A percentile compares a stretch with the other conserved stretches of the same genome.
Evolutionary conservation across 805 yeast species (phyloP).

Genomic region (Starmerella scarabaei): DNA sequence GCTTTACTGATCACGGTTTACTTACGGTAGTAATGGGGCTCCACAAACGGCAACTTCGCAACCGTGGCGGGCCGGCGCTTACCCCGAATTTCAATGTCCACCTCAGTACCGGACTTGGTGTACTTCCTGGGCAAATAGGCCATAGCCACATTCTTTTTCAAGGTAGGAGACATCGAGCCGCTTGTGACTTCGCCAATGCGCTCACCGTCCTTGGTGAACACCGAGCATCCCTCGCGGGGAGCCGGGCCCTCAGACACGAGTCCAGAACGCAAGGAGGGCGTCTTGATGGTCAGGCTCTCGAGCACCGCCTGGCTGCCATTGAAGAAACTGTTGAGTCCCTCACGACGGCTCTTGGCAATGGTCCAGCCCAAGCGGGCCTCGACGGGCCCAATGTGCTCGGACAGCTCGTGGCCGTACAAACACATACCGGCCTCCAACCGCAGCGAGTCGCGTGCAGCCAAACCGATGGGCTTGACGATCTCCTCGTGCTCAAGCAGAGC

Average conservation of each 20-base stretch:
- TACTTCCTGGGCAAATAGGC: conserved; percentile 64
- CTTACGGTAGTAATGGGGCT: conserved; percentile 57
- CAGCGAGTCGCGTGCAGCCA: conserved; percentile 95
- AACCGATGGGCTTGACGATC: conserved; percentile 71
- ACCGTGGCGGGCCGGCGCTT: conserved; percentile 63
- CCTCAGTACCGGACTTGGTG: conserved; percentile 60
- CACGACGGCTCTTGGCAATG: conserved; percentile 67
- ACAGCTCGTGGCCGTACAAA: conserved; percentile 83
- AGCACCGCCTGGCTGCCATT: conserved; percentile 66
- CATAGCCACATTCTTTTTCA: conserved; percentile 76
- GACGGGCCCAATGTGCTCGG: conserved; percentile 68
- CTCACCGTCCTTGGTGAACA: conserved; percentile 43
- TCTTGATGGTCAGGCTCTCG: conserved; percentile 56
- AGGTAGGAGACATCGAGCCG: conserved; percentile 56
- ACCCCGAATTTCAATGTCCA: conserved; percentile 70
- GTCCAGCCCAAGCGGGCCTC: conserved; percentile 87
- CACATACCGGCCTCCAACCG: conserved; percentile 98
- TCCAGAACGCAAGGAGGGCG: conserved; percentile 58
- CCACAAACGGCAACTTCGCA: conserved; percentile 76
- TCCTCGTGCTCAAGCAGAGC: conserved; percentile 39
- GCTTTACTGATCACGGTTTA: too few relatives aligned
- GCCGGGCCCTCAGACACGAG: conserved; percentile 69
- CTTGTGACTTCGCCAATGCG: conserved; percentile 50
- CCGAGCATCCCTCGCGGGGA: conserved; percentile 67
- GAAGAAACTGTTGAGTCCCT: conserved; percentile 36